Evolutionary conservation across 768 basidiomycete species (phyloP), one percentile per base, ranked within the genome.

Genomic region (Lactifluus hygrophoroides): DNA sequence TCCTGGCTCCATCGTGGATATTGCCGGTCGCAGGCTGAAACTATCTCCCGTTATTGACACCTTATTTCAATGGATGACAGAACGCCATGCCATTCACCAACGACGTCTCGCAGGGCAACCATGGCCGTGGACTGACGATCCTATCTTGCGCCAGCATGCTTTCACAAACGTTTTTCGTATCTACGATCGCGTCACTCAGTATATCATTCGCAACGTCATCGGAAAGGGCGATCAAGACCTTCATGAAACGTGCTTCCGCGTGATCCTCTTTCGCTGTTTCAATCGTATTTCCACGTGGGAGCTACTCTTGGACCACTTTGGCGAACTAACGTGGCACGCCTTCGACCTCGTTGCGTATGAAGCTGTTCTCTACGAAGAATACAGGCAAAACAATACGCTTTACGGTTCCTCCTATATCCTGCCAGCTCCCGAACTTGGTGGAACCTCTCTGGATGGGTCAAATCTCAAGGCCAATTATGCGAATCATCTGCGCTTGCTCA

Each of bases 81-180:
- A 73, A 49, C 67, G 72, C 11, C 69, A 73, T 45, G 63, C 52
- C 1, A 65, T 71, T 5, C 67, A 67, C 49, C 64, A 66, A 45
- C 65, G 65, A 25, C 68, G 71, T 34, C 55, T 69, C 6, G 64
- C 67, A 7, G 70, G 70, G 21, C 57, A 65, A 43, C 58, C 66
- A 13, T 60, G 44, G 45, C 70, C 71, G 40, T 91, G 89, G 88
- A 88, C 88, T 0, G 67, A 76, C 1, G 86, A 91, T 66, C 65
- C 69, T 3, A 80, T 85, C 50, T 73, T 91, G 19, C 73, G 68
- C 2, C 66, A 72, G 13, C 77, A 81, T 63, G 76, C 75, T 30
- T 90, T 89, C 67, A 88, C 86, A 71, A 88, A 89, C 65, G 80
- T 84, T 0, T 91, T 78, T 66, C 85, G 89, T 35, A 81, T 89